Evolutionary conservation across 1,284 basidiomycete species (phyloP), one percentile per base, ranked within the genome.

Genomic region (Ceratobasidium theobromae): DNA sequence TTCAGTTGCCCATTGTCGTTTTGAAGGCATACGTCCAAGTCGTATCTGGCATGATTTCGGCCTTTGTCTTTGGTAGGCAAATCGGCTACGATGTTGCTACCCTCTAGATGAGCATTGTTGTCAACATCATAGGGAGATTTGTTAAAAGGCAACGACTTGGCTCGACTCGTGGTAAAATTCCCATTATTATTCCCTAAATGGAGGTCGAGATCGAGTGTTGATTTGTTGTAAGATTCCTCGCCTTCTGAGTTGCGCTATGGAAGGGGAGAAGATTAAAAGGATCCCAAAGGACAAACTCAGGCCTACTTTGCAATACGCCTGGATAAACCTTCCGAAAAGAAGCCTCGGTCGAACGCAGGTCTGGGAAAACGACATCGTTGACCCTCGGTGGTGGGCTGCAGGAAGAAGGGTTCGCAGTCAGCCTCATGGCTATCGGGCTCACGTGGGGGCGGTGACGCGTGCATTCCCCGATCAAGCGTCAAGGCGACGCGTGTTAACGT

Each of bases 231-330:
- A 40, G 35, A 40, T 1, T 40, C 48, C 6, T 41, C 60, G 16
- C 16, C 48, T 49, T 64, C 28, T 32, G 18, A 4, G 18, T 45
- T 8, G 18, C 18, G 18, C 12, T 8, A n/a, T 23, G 35, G 40
- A 12, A 12, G 3, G 28, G 28, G 11, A 28, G 27, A 21, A 32
- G 12, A 27, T 38, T 21, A 40, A 41, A 33, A 40, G 6, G 32
- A 33, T 14, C 16, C 5, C 21, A 27, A 2, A 35, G n/a, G 30
- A n/a, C n/a, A n/a, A n/a, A n/a, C n/a, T n/a, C 38, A 12, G 45
- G 14, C 48, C n/a, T 2, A 64, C 60, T 49, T 64, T 51, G 60
- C 60, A 64, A 32, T 52, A 18, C 14, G 60, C 60, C 41, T 64
- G 48, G 6, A 64, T 49, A 41, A 52, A 52, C 27, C 60, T 51